Evolutionary conservation across 345 rosid species (phyloP), one percentile per base, ranked within the genome.

Genomic region (Moricandia arvensis): DNA sequence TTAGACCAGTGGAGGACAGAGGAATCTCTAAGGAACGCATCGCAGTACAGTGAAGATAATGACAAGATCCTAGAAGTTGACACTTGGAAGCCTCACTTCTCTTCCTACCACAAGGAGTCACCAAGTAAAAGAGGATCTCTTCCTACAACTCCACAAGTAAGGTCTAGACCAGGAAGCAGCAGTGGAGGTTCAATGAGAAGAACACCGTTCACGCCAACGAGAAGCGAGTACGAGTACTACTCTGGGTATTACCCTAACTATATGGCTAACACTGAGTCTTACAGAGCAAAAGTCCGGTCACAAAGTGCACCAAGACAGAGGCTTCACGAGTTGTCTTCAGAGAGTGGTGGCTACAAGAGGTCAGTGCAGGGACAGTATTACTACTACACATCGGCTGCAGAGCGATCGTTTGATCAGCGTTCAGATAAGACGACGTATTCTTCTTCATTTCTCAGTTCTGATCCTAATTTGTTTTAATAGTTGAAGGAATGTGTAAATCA

Each of bases 281-380:
- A 91, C 47, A 85, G 81, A 66, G 99, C 95, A 4, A 89, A 87
- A 88, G 87, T 85, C 29, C 81, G 99, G 80, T 92, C 98, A 30
- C 96, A 89, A 63, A 95, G 99, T 75, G 94, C 91, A 24, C 99
- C 98, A 3, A 88, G 91, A 90, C 99, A 89, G 83, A 86, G 99
- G 87, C 79, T 88, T 60, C 69, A 78, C 3, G 96, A 87, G 76
- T 74, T 87, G 1, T 8, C 81, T 18, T 38, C 74, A 26, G 71
- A 73, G 71, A 55, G 74, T 62, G 31, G 74, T 62, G 31, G 53
- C 0, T 69, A 75, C 74, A 75, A 80, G 71, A 71, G 71, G 34
- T 80, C 83, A n/a, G 49, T 66, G n/a, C 90, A 83, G 55, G 94
- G 88, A 37, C 80, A 75, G 11, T 74, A 79, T 29, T 73, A 74